Base-by-base conservation (phyloP, 768 basidiomycete species). In the Boletus reticuloceps region DNA sequence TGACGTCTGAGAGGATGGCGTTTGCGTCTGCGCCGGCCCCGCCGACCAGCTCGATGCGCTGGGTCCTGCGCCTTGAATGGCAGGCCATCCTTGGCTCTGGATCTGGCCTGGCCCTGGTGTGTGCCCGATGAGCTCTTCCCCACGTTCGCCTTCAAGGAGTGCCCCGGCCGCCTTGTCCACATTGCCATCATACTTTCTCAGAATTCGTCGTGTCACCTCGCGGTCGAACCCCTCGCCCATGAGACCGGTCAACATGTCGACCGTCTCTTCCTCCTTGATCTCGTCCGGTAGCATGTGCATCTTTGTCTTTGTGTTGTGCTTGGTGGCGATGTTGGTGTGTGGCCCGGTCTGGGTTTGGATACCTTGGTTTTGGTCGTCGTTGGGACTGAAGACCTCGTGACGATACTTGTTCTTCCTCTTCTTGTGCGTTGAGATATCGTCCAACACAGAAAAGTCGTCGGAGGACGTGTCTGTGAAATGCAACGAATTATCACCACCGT, bases 181-280 rank as follows among this genome's bases (percentile, higher is more conserved):
- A 56, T 88, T 75, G 22, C 85, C 83, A 38, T 79, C 79, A 66
- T 82, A 77, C 66, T 85, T 85, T 51, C 81, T 74, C 52, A 87
- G 73, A 20, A 88, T 76, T n/a, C 78, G 74, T 29, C 79, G 79
- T 8, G 78, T 82, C 19, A 80, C 72, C 32, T 79, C 77, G 11
- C 68, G 68, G 51, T 81, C 78, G 43, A 73, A 61, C 7, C 55
- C 65, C n/a, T 67, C 69, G 19, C 69, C 76, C 75, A 79, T 76
- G 59, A 80, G 62, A 2, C 66, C 54, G 12, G 60, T 69, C 47
- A 80, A 54, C 45, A 68, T 58, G 6, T 69, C 69, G 11, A 79
- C 67, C 31, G 63, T 62, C 22, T 68, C 64, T 16, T 67, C 69
- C 42, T 77, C 75, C 45, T 52, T 58, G 7, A 47, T 16, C 16